Base-by-base conservation (phyloP, 2,329 filamentous ascomycete species). In the Botrytis medusae region DNA sequence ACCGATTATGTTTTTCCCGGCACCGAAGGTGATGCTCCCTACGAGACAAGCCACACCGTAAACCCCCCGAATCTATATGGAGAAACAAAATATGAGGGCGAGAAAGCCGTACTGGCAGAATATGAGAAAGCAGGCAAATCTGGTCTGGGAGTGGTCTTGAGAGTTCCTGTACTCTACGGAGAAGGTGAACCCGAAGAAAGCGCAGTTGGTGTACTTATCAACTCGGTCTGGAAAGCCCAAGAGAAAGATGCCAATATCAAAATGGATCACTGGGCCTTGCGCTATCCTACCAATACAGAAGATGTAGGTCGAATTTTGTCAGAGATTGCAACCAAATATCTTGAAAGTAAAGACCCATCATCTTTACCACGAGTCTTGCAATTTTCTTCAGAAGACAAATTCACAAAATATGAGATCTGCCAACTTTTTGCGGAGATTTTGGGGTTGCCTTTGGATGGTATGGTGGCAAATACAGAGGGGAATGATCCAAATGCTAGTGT, bases 361-460 rank as follows among this genome's bases (percentile, higher is more conserved):
- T 80, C 84, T 25, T 83, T 97, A 57, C 94, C 94, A 0, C 84
- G 80, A 42, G 88, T 94, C 61, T 85, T 97, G 29, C 94, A 98
- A 72, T 97, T 97, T 83, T 93, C 92, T 4, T 94, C 93, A 63
- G 93, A 97, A 82, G 93, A 97, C 77, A 88, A 86, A 76, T 92
- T 91, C 85, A 97, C 94, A 64, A 97, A 97, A 84, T 97, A 95
- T 82, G 90, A 95, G 81, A 97, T 98, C 72, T 95, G 93, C 81
- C 84, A 93, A 83, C 84, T 87, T 16, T 91, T 97, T 79, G 92
- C 90, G 6, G 90, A 94, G 74, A 93, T 97, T 74, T 90, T 97
- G 87, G 93, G 91, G 0, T 81, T 97, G 72, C 87, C 92, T 18
- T 85, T 91, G 32, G 88, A 89, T 64, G 87, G 88, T 12, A 91